Base-by-base conservation (phyloP, 352 stramenopile species). In the Phytophthora fragariae region DNA sequence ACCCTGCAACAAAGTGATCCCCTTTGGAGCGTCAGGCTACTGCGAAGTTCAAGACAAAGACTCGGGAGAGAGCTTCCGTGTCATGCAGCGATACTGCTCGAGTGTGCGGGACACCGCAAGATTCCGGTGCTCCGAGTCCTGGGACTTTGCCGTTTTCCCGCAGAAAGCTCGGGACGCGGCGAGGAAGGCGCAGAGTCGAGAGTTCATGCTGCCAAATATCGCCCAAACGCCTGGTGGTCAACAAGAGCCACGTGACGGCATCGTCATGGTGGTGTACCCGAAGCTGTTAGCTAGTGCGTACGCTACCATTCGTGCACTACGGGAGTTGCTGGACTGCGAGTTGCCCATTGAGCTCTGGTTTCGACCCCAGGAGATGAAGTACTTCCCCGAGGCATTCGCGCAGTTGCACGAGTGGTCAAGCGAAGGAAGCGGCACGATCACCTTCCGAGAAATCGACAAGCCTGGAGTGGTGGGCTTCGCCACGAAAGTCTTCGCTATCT, bases 271-370 rank as follows among this genome's bases (percentile, higher is more conserved):
- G 31, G 69, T 86, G 5, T 86, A 91, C 49, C 82, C 78, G 0
- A 85, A 88, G 58, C 56, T 85, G 17, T 58, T 89, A 14, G 70
- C 75, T 35, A 79, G 77, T 50, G 71, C 72, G 10, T 81, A 86
- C 44, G 80, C 78, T 24, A 76, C 64, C 1, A 66, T 89, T 15
- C 75, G 78, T 33, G 46, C 66, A 5, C 53, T 91, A 39, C 68
- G 81, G 0, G 50, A 72, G 2, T 47, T 80, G 3, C 61, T 75
- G 17, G 49, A 56, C 12, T 91, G 79, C 27, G 58, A 49, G 29
- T 73, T 91, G 62, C 81, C 83, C 2, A 72, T 91, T 53, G 83
- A 90, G 46, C 61, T 90, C 3, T 90, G 83, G 83, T 88, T 75
- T 58, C 65, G 74, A 27, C 33, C 68, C 17, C 53, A 68, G 44